phyloP scores from a whole-genome alignment of 2,329 filamentous ascomycete genomes.

The Karstenula rhodostoma region DNA sequence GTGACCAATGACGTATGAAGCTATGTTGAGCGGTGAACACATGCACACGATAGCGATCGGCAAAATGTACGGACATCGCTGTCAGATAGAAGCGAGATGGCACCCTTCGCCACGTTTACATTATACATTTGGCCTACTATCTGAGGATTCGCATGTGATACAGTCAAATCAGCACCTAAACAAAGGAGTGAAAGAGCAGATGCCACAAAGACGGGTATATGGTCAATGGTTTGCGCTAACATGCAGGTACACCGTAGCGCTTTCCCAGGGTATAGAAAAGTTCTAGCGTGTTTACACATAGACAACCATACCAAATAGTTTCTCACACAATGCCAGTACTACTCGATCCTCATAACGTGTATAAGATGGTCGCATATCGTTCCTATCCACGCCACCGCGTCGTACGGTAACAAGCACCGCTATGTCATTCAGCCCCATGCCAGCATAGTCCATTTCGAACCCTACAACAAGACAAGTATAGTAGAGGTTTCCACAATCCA shows the following conservation, averaged over 20 bases:
- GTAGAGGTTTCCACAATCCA: no score
- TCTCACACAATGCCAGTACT: no score
- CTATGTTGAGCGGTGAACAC: not conserved
- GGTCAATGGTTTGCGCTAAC: not conserved
- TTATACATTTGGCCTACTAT: no score
- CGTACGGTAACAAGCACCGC: not conserved
- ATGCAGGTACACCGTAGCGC: not conserved
- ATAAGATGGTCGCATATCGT: no score
- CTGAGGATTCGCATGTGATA: not conserved
- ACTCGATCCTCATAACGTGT: no score
- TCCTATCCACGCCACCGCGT: no score
- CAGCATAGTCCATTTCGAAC: not conserved
- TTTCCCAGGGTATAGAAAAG: no score
- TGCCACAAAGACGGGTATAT: no score
- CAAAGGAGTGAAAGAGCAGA: no score
- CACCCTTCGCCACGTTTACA: not conserved
- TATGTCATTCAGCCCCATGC: not conserved
- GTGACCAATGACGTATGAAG: not conserved
- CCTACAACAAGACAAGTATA: not conserved
- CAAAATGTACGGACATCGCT: slow-evolving; percentile 4
- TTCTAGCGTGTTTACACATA: no score
- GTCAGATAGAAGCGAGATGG: not conserved
- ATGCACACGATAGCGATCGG: not conserved
- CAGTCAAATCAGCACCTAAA: no score
- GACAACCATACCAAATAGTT: no score